phyloP scores from a whole-genome alignment of 2,329 filamentous ascomycete species.

The Chaetomium strumarium region DNA sequence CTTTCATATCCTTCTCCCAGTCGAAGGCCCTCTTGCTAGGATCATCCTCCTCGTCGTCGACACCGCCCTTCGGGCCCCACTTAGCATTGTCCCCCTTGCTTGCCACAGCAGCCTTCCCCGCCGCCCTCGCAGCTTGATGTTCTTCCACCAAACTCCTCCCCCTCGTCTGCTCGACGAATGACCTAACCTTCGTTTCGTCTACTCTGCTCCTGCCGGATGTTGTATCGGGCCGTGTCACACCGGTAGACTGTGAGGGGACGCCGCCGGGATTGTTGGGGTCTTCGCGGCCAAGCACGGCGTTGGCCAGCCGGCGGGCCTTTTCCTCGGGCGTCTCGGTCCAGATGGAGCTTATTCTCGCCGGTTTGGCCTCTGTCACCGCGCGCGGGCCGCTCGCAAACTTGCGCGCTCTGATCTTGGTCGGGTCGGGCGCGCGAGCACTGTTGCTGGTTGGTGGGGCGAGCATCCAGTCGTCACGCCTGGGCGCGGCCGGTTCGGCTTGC shows the following conservation, averaged over 20 bases:
- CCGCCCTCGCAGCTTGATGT: constrained; percentile 37
- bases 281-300: constrained; percentile 73
- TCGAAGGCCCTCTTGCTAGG: constrained; percentile 87
- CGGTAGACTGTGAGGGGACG: constrained; percentile 3
- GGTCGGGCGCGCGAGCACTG: constrained; percentile 62
- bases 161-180: constrained; percentile 48
- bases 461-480: constrained; percentile 81
- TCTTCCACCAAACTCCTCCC: constrained; percentile 56
- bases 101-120: constrained; percentile 10
- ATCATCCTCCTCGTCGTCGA: constrained; percentile 67
- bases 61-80: constrained; percentile 23
- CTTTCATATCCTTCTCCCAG: constrained; percentile 86
- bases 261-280: constrained; percentile 27
- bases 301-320: constrained; percentile 71
- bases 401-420: constrained; percentile 73
- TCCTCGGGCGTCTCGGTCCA: constrained; percentile 93
- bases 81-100: background rate
- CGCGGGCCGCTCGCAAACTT: constrained; percentile 67
- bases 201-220: constrained; percentile 31
- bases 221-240: constrained; percentile 43
- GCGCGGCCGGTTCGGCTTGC: constrained; percentile 35
- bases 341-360: constrained; percentile 56
- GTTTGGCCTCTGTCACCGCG: constrained; percentile 31
- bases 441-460: constrained; percentile 57
- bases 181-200: constrained; percentile 41